These are phyloP conservation scores for Alternaria sp. DNA, from an alignment of 2,329 filamentous ascomycete genomes.

Conservation along the genomic window DNA sequence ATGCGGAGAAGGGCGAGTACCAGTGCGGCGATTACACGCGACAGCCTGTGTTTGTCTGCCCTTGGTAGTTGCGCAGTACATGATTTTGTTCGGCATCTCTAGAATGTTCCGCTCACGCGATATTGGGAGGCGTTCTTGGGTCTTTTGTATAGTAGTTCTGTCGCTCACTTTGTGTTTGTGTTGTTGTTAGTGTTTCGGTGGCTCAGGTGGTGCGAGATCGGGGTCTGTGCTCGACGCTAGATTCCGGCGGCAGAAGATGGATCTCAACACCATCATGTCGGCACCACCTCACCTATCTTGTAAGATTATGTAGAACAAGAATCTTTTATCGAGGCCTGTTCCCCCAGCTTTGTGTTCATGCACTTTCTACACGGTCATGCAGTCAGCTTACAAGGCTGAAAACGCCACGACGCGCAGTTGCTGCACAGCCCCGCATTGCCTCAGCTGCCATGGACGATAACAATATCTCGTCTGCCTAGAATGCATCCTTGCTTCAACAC, in stretches of 20 bases:
- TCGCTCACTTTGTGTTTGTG: background rate
- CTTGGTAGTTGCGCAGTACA: background rate
- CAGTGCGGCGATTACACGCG: constrained; percentile 11
- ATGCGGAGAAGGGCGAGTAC: constrained; percentile 10
- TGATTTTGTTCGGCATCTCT: background rate
- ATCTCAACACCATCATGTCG: background rate
- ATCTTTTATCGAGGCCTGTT: background rate
- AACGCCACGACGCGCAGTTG: background rate
- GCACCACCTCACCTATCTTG: background rate
- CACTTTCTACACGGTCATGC: background rate
- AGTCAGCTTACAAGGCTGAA: background rate
- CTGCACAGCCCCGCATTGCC: background rate
- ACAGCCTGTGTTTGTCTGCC: constrained; percentile 6
- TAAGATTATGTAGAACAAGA: background rate
- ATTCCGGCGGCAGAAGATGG: background rate
- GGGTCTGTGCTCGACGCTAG: background rate
- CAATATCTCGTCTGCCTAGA: background rate
- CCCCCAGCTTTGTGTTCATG: background rate
- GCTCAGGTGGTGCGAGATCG: background rate
- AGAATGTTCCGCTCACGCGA: background rate
- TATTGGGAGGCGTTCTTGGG: background rate
- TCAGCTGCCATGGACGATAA: background rate
- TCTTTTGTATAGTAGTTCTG: background rate
- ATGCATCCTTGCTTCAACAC: background rate
- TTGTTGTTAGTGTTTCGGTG: background rate